phyloP scores from a whole-genome alignment of 805 yeast species.

The Candida krabiensis region DNA sequence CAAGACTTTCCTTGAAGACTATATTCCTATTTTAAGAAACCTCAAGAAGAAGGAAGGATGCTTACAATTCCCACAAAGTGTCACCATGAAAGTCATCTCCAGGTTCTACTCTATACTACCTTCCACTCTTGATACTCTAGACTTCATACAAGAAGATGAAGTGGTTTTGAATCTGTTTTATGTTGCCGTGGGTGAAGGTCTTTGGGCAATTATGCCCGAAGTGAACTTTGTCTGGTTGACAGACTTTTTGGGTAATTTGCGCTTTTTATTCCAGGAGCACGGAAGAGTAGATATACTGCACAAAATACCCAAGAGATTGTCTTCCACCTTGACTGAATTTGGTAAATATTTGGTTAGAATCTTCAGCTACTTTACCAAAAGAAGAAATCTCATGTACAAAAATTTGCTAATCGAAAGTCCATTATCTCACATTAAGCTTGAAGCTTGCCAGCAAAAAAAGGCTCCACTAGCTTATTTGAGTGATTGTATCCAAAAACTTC shows the following conservation, averaged over 20 bases:
- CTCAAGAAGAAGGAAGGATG: conserved; percentile 3
- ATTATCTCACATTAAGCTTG: conserved; percentile 2
- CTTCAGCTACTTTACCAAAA: conserved; percentile 15
- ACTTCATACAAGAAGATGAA: conserved; percentile 11
- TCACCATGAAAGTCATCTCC: conserved; percentile 9
- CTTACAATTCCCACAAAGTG: conserved; percentile 12
- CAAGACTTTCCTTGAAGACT: conserved; percentile 6
- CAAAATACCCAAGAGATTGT: conserved; percentile 2
- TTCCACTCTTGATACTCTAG: conserved; percentile 9
- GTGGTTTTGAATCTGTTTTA: conserved; percentile 17
- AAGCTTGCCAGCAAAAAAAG: no score
- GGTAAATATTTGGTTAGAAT: conserved; percentile 17
- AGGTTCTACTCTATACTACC: conserved; percentile 17
- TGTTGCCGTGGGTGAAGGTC: conserved; percentile 18
- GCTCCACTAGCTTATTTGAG: no score
- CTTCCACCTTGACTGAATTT: conserved; percentile 1
- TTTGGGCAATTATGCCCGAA: conserved; percentile 23
- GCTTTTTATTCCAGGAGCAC: conserved; percentile 13
- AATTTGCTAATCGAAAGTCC: conserved; percentile 11
- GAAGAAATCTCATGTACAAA: conserved; percentile 11
- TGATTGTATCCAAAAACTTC: conserved; percentile 7
- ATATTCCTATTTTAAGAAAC: conserved; percentile 2
- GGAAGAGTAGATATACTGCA: conserved; percentile 11
- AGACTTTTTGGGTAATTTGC: conserved; percentile 20
- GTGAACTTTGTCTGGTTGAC: conserved; percentile 12